Evolutionary conservation across 2,329 filamentous ascomycete genomes (phyloP), one percentile per base, ranked within the genome.

Genomic region (Cladosporium sp.): DNA sequence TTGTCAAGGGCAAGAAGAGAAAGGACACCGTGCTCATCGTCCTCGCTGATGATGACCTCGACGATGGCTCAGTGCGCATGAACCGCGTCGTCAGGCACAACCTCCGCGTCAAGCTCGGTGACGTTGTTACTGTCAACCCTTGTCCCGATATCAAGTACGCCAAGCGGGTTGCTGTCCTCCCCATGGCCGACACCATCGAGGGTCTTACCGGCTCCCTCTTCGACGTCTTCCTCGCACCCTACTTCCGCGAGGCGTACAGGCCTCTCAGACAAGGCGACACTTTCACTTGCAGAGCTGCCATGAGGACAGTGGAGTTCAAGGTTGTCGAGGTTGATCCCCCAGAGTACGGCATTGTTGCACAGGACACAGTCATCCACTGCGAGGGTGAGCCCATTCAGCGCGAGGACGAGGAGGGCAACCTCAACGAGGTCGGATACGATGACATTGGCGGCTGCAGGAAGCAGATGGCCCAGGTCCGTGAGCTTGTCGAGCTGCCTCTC

Each of bases 91-190:
- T 98, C 76, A 91, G 95, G 79, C 95, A 98, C 86, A 99, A 99
- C 82, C 87, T 99, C 69, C 91, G 95, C 66, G 94, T 99, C 76
- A 98, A 98, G 89, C 94, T 97, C 78, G 95, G 95, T 77, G 95
- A 99, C 78, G 91, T 98, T 77, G 90, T 99, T 81, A 97, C 93
- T 68, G 93, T 99, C 70, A 93, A 98, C 82, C 89, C 96, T 64
- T 99, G 95, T 84, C 94, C 95, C 21, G 95, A 99, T 80, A 99
- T 99, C 85, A 99, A 99, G 97, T 99, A 99, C 80, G 95, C 96
- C 81, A 99, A 99, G 87, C 92, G 95, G 76, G 97, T 99, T 78
- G 95, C 95, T 68, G 95, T 99, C 67, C 91, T 99, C 56, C 95
- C 95, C 68, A 98, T 99, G 75, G 93, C 95, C 79, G 95, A 99